Evolutionary conservation across 2,329 filamentous ascomycete genomes (phyloP), one percentile per base, ranked within the genome.

Genomic region (Colletotrichum spaethianum): DNA sequence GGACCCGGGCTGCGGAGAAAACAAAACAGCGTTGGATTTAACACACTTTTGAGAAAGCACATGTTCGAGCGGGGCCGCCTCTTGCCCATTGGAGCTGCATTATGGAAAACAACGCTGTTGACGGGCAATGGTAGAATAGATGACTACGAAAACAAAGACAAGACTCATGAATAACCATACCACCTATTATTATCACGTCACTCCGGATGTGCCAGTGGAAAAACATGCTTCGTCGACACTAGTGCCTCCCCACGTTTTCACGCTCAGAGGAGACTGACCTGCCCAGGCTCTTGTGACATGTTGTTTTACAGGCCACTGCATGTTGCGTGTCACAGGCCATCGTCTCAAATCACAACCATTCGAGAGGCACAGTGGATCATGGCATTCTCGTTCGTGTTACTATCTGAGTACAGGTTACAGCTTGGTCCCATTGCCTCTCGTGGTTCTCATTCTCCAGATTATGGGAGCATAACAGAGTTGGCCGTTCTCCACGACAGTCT

Each of bases 71-170:
- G 6, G 33, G 36, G 38, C 36, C 28, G 38, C 26, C 18, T 60
- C 28, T 46, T n/a, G 33, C n/a, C 20, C 4, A 26, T 18, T 38
- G 36, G n/a, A 38, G 12, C n/a, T 56, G 36, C 26, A 12, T 40
- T 40, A 36, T 40, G 3, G 33, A 20, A 26, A 9, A 12, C 5
- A 40, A 31, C 36, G 55, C 36, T 40, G 14, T 40, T 40, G 33
- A 60, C 14, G 57, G 56, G 26, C 48, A 50, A 38, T 2, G 57
- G 56, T 63, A 68, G 59, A 63, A 53, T 38, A 48, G 38, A 68
- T 46, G 65, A 38, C 40, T 31, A 66, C 36, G 36, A 23, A 50
- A 50, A 55, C n/a, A 62, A 38, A 23, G 23, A 28, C n/a, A 26
- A 42, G 40, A 67, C 40, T 48, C 18, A 67, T 44, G 48, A 56